phyloP scores from a whole-genome alignment of 805 yeast genomes.

The Zygoascus biomembranicola region DNA sequence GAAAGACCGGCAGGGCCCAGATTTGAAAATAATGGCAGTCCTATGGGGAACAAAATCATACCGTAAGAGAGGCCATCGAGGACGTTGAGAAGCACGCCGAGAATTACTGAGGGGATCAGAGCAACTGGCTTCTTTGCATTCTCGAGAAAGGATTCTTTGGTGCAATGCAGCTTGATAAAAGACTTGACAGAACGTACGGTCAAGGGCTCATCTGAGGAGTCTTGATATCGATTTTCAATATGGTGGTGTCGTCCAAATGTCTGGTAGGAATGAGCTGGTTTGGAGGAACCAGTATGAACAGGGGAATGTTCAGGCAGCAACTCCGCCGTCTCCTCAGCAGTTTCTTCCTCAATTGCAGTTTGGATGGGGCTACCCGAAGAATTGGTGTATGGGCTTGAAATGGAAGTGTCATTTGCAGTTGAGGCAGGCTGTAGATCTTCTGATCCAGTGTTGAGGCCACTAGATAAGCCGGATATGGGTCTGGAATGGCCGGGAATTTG shows the following conservation, averaged over 20 bases:
- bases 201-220: background rate
- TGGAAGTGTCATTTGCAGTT: background rate
- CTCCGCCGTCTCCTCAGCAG: background rate
- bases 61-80: slow-evolving; percentile 94
- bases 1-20: slow-evolving; percentile 87
- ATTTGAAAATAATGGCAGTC: slow-evolving; percentile 65
- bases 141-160: background rate
- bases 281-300: background rate
- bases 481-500: background rate
- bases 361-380: background rate
- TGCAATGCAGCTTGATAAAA: background rate
- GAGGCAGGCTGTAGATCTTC: background rate
- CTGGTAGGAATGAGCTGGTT: background rate
- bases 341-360: background rate
- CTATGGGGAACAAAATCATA: slow-evolving; percentile 92
- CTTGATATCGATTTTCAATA: background rate
- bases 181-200: background rate
- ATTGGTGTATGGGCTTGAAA: background rate
- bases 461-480: background rate
- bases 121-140: slow-evolving; percentile 30
- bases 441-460: background rate
- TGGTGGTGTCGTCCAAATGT: background rate
- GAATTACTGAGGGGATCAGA: slow-evolving; percentile 69
- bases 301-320: background rate
- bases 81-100: slow-evolving; percentile 79